Evolutionary conservation across 805 yeast genomes (phyloP).

Genomic region (Yamadazyma takamatsuzukensis): DNA sequence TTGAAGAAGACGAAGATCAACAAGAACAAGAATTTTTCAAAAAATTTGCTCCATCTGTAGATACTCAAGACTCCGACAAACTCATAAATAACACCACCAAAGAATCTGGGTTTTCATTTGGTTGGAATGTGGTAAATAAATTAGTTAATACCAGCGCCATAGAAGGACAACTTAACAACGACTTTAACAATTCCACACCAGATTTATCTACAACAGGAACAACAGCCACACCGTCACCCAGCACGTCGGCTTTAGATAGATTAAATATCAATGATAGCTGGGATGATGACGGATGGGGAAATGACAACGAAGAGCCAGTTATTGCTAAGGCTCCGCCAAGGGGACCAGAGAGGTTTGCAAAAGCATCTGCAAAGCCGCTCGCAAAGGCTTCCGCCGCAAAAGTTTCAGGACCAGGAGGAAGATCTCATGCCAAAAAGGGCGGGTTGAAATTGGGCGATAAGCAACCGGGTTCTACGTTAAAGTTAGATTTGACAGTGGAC

Average conservation of each 20-base stretch:
- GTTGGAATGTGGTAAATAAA: conserved; percentile 37
- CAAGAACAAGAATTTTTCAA: conserved; percentile 38
- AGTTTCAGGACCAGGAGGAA: conserved; percentile 1
- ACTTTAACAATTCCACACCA: conserved; percentile 21
- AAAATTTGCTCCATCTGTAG: conserved; percentile 18
- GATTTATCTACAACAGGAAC: conserved; percentile 1
- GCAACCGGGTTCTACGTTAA: conserved; percentile 20
- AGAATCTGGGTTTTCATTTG: conserved; percentile 19
- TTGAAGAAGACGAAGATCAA: conserved; percentile 34
- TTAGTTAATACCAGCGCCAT: conserved; percentile 26
- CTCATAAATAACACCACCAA: conserved; percentile 6
- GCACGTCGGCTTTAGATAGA: conserved; percentile 1
- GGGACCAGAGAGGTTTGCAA: neutral
- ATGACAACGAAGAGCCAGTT: conserved; percentile 4
- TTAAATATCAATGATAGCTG: conserved; percentile 16
- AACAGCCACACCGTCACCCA: neutral
- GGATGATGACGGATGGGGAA: conserved; percentile 28
- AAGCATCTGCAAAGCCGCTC: conserved; percentile 1
- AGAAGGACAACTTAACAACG: conserved; percentile 33
- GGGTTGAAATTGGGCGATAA: conserved; percentile 21
- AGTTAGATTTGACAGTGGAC: conserved; percentile 22
- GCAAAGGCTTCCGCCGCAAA: conserved; percentile 1
- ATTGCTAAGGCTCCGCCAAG: conserved; percentile 5
- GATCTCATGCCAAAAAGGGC: conserved; percentile 11
- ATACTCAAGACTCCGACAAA: conserved; percentile 6